phyloP scores from a whole-genome alignment of 177 flowering plant species.

The Tripterygium wilfordii region DNA sequence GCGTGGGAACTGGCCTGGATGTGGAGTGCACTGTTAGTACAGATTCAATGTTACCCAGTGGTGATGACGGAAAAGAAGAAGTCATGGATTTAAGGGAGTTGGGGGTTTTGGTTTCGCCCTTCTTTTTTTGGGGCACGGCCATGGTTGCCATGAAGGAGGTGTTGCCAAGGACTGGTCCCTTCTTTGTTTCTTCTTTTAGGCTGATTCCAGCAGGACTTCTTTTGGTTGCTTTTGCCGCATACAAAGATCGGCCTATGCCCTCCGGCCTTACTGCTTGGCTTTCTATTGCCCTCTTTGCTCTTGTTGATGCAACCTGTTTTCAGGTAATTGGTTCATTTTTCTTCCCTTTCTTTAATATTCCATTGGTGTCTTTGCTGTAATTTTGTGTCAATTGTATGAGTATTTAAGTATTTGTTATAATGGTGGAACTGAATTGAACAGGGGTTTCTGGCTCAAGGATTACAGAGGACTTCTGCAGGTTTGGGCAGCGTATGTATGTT shows the following conservation, averaged over 20 bases:
- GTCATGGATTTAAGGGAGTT: conserved; percentile 39
- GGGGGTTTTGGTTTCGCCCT: conserved; percentile 75
- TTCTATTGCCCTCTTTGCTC: conserved; percentile 65
- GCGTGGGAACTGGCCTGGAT: conserved; percentile 56
- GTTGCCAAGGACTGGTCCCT: conserved; percentile 79
- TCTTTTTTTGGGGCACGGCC: conserved; percentile 99
- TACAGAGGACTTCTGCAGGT: conserved; percentile 94
- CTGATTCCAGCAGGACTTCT: conserved; percentile 76
- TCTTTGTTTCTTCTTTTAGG: conserved; percentile 73
- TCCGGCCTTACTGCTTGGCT: conserved; percentile 77
- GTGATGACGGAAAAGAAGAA: conserved; percentile 1
- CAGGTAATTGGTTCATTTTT: conserved; percentile 41
- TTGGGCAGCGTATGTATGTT: conserved; percentile 75
- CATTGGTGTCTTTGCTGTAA: not conserved
- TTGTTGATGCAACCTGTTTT: conserved; percentile 87
- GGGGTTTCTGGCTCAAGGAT: conserved; percentile 95
- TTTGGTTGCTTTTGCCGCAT: conserved; percentile 55
- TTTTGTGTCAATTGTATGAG: too few species aligned
- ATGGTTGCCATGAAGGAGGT: conserved; percentile 99
- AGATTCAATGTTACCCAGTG: conserved; percentile 1
- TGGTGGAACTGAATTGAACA: conserved; percentile 20
- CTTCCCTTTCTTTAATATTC: not conserved
- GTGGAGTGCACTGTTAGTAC: conserved; percentile 39
- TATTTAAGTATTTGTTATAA: too few species aligned
- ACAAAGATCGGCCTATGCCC: conserved; percentile 52